These are phyloP conservation scores for Schizophyllum commune DNA, from an alignment of 1,284 basidiomycete species.

Conservation along the genomic window DNA sequence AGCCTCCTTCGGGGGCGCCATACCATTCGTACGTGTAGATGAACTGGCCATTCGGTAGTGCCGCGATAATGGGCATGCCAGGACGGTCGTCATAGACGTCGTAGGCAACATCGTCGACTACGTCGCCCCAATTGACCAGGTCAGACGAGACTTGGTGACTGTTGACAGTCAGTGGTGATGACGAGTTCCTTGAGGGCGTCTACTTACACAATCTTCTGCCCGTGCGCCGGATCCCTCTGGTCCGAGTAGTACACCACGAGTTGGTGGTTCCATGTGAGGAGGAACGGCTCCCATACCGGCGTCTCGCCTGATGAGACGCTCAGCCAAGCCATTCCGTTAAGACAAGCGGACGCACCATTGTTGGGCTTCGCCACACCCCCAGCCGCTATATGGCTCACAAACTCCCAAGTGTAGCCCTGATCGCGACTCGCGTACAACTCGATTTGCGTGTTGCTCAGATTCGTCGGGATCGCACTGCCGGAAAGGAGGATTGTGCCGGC, in stretches of 20 bases:
- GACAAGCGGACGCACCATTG: conserved; percentile 7
- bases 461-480: conserved; percentile 17
- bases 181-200: background rate
- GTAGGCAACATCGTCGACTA: conserved; percentile 23
- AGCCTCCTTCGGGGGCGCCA: conserved; percentile 14
- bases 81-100: conserved; percentile 20
- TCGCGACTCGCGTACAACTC: conserved; percentile 26
- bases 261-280: conserved; percentile 22
- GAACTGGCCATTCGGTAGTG: conserved; percentile 22
- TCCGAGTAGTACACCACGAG: conserved; percentile 29
- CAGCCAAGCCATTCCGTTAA: too few species aligned
- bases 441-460: conserved; percentile 23
- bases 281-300: conserved; percentile 27
- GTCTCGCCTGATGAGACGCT: conserved; percentile 13
- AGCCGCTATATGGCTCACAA: conserved; percentile 18
- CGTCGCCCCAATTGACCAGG: conserved; percentile 21
- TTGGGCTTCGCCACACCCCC: conserved; percentile 17
- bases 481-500: conserved; percentile 24
- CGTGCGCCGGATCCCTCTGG: conserved; percentile 24
- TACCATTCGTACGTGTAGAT: conserved; percentile 26
- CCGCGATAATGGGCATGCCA: conserved; percentile 25
- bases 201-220: conserved; percentile 23
- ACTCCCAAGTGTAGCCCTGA: conserved; percentile 23
- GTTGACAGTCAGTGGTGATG: background rate
- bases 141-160: conserved; percentile 23